Evolutionary conservation across 1,284 basidiomycete species (phyloP), one percentile per base, ranked within the genome.

Genomic region (Pulveroboletus sp.): DNA sequence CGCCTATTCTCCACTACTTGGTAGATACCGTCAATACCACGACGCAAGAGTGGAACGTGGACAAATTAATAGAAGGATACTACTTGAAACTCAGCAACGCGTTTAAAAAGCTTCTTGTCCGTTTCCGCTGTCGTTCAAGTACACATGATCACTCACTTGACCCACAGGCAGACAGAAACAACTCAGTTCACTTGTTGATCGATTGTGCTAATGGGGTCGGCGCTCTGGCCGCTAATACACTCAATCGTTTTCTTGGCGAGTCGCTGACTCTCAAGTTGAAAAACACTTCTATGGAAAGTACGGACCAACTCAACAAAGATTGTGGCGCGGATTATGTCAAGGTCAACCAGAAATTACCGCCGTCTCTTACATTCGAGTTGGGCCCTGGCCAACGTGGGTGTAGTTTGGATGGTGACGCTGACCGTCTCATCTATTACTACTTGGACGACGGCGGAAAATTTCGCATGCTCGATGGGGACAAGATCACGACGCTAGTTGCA

Each of bases 161-260:
- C 49, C 42, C 42, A 55, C 52, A 90, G 88, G 73, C 79, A 58
- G 88, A 89, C 63, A 81, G 89, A 73, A 71, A 80, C 44, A 74
- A 81, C 26, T 77, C 83, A 14, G 69, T 81, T 4, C 83, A 88
- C 18, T 73, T 99, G 36, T 75, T 92, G 18, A 83, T 99, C 40
- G 97, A 99, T 74, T 99, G 97, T 72, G 97, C 97, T 28, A 99
- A 99, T 69, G 97, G 97, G 28, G 97, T 99, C 26, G 97, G 97
- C 36, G 87, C 92, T 11, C 77, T 83, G 14, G 86, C 89, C 38
- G 85, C 87, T 11, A 76, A 78, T 48, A 82, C 80, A 49, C 78
- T 97, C 31, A 67, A 75, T 5, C 70, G 79, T 50, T 78, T 82
- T 60, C 79, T 90, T 47, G 82, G 80, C 28, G 82, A 79, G 29